Conservation (phyloP, 768 basidiomycete genomes). For the Boletus reticulatus region DNA sequence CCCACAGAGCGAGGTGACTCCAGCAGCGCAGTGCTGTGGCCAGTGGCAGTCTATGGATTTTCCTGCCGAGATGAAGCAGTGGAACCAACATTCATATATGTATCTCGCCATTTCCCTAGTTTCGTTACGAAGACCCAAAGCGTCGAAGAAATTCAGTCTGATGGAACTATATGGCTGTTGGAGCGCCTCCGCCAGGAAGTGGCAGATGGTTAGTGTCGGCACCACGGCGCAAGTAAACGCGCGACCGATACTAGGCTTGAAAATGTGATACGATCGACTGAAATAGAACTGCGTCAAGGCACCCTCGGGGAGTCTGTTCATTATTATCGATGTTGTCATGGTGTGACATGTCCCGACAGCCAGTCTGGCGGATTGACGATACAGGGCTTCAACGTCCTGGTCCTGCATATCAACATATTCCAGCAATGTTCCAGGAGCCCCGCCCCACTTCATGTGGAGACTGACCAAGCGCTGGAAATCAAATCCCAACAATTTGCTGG, state of each 20-base stretch:
- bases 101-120: background rate
- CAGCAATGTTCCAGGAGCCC: background rate
- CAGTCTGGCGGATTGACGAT: background rate
- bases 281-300: background rate
- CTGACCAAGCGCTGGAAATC: background rate
- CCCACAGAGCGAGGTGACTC: background rate
- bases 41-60: background rate
- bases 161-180: background rate
- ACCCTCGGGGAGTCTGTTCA: background rate
- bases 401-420: fast-evolving
- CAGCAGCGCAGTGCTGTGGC: background rate
- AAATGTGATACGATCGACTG: background rate
- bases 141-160: background rate
- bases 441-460: background rate
- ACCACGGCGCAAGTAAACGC: fast-evolving
- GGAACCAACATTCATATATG: background rate
- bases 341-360: background rate
- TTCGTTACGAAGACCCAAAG: background rate
- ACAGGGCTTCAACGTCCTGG: background rate
- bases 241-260: fast-evolving
- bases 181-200: background rate
- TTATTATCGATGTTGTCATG: background rate
- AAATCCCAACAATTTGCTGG: background rate
- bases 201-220: background rate
- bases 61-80: background rate